These are phyloP conservation scores for Cladosporium sphaerospermum DNA, from an alignment of 2,329 filamentous ascomycete species.

Conservation along the genomic window DNA sequence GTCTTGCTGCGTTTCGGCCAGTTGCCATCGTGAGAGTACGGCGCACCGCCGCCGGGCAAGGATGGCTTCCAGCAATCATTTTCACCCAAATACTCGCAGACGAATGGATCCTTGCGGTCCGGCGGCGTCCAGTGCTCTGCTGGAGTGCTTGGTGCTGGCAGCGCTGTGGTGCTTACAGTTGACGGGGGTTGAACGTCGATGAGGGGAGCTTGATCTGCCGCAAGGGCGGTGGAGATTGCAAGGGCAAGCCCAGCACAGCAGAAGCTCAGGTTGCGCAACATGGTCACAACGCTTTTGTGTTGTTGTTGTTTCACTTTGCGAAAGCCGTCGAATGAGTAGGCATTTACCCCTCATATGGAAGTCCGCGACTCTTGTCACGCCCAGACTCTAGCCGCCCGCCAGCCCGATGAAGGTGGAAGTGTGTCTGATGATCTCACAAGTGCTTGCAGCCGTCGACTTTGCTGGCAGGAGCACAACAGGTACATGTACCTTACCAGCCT, in stretches of 20 bases:
- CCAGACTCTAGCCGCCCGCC: not conserved
- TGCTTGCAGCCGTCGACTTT: not conserved
- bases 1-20: conserved; percentile 21
- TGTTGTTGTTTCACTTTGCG: not conserved
- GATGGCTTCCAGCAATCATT: conserved; percentile 23
- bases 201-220: not conserved
- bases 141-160: conserved; percentile 13
- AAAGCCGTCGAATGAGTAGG: not conserved
- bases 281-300: not conserved
- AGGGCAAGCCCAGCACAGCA: not conserved
- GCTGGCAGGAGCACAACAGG: not conserved
- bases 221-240: not conserved
- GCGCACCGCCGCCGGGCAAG: conserved; percentile 16
- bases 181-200: not conserved
- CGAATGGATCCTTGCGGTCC: conserved; percentile 22
- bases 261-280: not conserved
- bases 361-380: not conserved
- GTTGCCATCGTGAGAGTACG: conserved; percentile 18
- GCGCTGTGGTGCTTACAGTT: conserved; percentile 12
- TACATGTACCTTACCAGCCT: not conserved
- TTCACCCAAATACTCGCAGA: conserved; percentile 22
- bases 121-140: conserved; percentile 15
- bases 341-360: not conserved
- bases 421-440: conserved; percentile 6
- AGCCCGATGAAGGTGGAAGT: not conserved